These are phyloP conservation scores for Nitzschia sp. DNA, from an alignment of 108 stramenopile species.

Conservation along the genomic window DNA sequence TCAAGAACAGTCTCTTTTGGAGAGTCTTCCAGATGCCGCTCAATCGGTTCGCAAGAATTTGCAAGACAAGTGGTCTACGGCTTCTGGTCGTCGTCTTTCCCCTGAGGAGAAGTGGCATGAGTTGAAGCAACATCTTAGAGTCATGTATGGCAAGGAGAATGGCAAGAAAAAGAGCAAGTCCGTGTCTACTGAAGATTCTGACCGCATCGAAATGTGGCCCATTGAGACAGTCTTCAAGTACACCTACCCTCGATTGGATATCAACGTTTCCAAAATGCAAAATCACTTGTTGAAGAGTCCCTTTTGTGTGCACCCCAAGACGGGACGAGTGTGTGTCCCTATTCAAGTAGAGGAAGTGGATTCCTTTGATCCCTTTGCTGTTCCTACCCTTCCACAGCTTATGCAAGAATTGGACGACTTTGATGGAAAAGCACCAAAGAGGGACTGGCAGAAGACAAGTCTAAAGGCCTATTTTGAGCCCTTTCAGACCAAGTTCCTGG, in stretches of 20 bases:
- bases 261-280: constrained; percentile 97
- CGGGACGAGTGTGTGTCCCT: constrained; percentile 97
- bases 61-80: constrained; percentile 60
- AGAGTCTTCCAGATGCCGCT: constrained; percentile 78
- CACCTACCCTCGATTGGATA: constrained; percentile 97
- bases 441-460: constrained; percentile 85
- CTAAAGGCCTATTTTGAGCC: constrained; percentile 68
- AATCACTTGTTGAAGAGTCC: constrained; percentile 99
- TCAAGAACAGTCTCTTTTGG: constrained; percentile 78
- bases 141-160: constrained; percentile 36
- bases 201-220: constrained; percentile 82
- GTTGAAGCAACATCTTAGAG: constrained; percentile 59
- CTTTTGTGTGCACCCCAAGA: constrained; percentile 99
- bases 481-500: constrained; percentile 79
- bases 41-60: constrained; percentile 48
- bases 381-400: constrained; percentile 79
- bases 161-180: constrained; percentile 16
- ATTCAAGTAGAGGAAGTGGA: constrained; percentile 64
- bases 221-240: constrained; percentile 88
- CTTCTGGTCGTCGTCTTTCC: constrained; percentile 26
- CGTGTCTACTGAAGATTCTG: constrained; percentile 26
- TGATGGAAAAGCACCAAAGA: constrained; percentile 20
- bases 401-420: constrained; percentile 70
- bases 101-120: constrained; percentile 80
- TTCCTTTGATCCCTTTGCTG: constrained; percentile 85